Evolutionary conservation across 2,329 filamentous ascomycete species (phyloP).

Genomic region (Exophiala mesophila): DNA sequence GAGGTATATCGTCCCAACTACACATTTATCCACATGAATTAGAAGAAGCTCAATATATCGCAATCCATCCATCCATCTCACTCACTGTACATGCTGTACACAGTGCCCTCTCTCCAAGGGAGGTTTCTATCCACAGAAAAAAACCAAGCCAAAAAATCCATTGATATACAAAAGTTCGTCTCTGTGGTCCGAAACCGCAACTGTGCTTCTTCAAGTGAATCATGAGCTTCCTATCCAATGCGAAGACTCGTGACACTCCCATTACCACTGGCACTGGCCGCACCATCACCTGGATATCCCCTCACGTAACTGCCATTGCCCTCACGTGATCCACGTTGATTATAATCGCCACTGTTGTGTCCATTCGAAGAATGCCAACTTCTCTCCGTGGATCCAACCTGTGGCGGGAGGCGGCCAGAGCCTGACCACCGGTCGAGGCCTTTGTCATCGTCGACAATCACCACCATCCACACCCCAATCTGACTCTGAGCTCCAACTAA

Average conservation of each 20-base stretch:
- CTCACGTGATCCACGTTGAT: conserved; percentile 5
- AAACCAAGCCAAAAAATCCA: too few species aligned
- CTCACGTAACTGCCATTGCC: conserved; percentile 2
- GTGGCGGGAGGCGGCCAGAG: conserved; percentile 14
- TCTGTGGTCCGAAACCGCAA: too few species aligned
- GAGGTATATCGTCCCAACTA: too few species aligned
- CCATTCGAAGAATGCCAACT: conserved; percentile 8
- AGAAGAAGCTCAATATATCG: too few species aligned
- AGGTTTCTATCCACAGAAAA: too few species aligned
- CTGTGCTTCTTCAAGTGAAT: too few species aligned
- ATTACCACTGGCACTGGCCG: conserved; percentile 13
- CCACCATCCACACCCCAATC: conserved; percentile 74
- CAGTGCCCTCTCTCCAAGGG: too few species aligned
- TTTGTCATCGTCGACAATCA: conserved; percentile 63
- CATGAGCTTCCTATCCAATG: too few species aligned
- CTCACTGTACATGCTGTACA: too few species aligned
- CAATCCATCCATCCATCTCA: too few species aligned
- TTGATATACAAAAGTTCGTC: too few species aligned
- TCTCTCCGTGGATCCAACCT: conserved; percentile 13
- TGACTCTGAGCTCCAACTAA: conserved; percentile 61
- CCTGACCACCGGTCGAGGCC: conserved; percentile 7
- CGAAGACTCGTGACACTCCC: conserved; percentile 20
- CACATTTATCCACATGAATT: too few species aligned
- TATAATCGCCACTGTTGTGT: conserved; percentile 5
- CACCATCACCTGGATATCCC: conserved; percentile 12